phyloP scores from a whole-genome alignment of 1,139 yeast species.

The Diutina neorugosa region DNA sequence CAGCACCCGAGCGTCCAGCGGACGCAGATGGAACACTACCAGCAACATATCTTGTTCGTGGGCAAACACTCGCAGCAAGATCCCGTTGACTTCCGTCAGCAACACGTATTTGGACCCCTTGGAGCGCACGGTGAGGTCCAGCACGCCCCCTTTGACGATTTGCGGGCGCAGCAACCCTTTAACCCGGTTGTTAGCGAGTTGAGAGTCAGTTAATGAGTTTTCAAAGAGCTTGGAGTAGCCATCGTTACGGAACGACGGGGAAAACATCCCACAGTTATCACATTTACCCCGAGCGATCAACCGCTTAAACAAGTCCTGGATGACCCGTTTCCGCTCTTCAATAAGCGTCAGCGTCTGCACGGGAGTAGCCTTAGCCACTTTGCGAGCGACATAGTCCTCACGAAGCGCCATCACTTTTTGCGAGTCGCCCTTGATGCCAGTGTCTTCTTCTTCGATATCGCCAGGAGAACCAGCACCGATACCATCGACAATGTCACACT shows the following conservation, averaged over 20 bases:
- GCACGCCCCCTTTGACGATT: conserved; percentile 32
- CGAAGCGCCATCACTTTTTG: conserved; percentile 45
- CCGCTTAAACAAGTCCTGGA: conserved; percentile 66
- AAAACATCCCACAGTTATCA: conserved; percentile 91
- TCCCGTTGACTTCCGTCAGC: conserved; percentile 76
- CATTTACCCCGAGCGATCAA: conserved; percentile 73
- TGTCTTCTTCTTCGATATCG: conserved; percentile 20
- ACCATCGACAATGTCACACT: conserved; percentile 37
- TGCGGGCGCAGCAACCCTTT: conserved; percentile 69
- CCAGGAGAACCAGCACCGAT: conserved; percentile 11
- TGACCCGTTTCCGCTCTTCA: conserved; percentile 71
- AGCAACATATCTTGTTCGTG: conserved; percentile 55
- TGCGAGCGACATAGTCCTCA: conserved; percentile 54
- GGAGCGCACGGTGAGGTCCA: conserved; percentile 5
- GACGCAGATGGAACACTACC: conserved; percentile 68
- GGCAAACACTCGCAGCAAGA: conserved; percentile 61
- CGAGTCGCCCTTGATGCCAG: conserved; percentile 15
- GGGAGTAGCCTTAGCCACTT: conserved; percentile 65
- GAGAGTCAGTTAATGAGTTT: conserved; percentile 72
- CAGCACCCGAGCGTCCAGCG: conserved; percentile 38
- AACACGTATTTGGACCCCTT: conserved; percentile 59
- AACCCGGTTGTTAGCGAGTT: conserved; percentile 65
- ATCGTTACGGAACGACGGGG: conserved; percentile 90
- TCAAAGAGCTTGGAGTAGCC: conserved; percentile 91
- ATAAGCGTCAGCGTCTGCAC: conserved; percentile 64